Evolutionary conservation across 129 eudicot species (phyloP).

Genomic region (Gnaphalium uliginosum): DNA sequence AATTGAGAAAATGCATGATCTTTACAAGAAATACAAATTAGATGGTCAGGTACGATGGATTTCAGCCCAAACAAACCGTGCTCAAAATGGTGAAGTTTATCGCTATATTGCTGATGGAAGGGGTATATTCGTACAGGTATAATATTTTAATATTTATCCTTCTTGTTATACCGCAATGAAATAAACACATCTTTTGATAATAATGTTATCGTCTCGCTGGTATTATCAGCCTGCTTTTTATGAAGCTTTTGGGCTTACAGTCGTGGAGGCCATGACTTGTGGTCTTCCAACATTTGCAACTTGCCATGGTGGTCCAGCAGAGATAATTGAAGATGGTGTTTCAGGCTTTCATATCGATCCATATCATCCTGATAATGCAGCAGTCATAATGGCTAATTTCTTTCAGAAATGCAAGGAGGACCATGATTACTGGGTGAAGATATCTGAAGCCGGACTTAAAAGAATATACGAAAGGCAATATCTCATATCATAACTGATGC

Average conservation of each 20-base stretch:
- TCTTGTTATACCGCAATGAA: constrained; percentile 3
- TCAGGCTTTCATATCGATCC: constrained; percentile 97
- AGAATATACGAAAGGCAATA: constrained; percentile 76
- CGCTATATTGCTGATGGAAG: constrained; percentile 89
- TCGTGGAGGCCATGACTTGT: constrained; percentile 95
- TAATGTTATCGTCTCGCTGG: constrained; percentile 6
- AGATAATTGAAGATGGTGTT: constrained; percentile 85
- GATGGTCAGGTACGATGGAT: constrained; percentile 90
- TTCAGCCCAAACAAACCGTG: constrained; percentile 78
- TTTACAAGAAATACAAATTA: constrained; percentile 59
- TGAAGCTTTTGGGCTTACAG: constrained; percentile 99
- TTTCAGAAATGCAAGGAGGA: constrained; percentile 68
- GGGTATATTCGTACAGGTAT: constrained; percentile 92
- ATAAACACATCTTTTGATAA: constrained; percentile 9
- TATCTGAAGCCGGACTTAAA: constrained; percentile 67
- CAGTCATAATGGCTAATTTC: constrained; percentile 62
- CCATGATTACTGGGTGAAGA: constrained; percentile 59
- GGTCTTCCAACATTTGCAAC: constrained; percentile 98
- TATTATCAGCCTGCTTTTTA: constrained; percentile 81
- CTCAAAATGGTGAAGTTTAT: constrained; percentile 87
- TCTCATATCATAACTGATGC: constrained; percentile 7
- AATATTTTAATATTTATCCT: not conserved
- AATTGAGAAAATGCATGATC: constrained; percentile 88
- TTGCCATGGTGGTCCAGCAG: constrained; percentile 91
- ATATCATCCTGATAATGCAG: constrained; percentile 79